Evolutionary conservation across 2,329 filamentous ascomycete species (phyloP), one percentile per base, ranked within the genome.

Genomic region (Alternaria rosae): DNA sequence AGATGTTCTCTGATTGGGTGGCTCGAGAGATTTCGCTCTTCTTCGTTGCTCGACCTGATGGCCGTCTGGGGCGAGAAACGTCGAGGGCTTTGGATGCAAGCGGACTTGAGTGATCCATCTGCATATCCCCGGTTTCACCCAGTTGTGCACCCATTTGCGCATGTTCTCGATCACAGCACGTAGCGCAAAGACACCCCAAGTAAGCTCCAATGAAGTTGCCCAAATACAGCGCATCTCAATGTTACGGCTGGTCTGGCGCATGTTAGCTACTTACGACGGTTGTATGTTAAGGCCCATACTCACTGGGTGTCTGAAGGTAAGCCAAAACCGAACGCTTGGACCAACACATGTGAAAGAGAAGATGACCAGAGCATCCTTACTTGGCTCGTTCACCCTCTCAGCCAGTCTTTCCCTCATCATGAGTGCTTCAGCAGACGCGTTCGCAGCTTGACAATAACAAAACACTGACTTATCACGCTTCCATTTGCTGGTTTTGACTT

Each of bases 391-490:
- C 9, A 54, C 44, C 8, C 30, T 47, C 38, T 32, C 15, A 20
- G 48, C 41, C 23, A 68, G 28, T 6, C 42, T 20, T 45, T 68
- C 66, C 43, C 61, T 28, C 51, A 66, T 32, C 5, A 28, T 48
- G 6, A 68, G 59, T 26, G 63, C 66, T 30, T 32, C 35, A 15
- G 66, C 63, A 25, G 62, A 64, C 17, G 60, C 66, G 54, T 68
- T 68, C 38, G 66, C 66, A n/a, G 63, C 66, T 54, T 68, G 64
- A 38, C 64, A 68, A 43, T 64, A 68, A 30, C 66, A 68, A 17
- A 64, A 61, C 12, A 28, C 30, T 41, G 52, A 50, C 32, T 9
- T 13, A 5, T 12, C 13, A 11, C 3, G 8, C 4, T 35, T 50
- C n/a, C 7, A 6, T 3, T 12, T n/a, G 20, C 32, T 30, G 6